Evolutionary conservation across 78 protist genomes (phyloP).

Genomic region (Speleostelium caveatum): DNA sequence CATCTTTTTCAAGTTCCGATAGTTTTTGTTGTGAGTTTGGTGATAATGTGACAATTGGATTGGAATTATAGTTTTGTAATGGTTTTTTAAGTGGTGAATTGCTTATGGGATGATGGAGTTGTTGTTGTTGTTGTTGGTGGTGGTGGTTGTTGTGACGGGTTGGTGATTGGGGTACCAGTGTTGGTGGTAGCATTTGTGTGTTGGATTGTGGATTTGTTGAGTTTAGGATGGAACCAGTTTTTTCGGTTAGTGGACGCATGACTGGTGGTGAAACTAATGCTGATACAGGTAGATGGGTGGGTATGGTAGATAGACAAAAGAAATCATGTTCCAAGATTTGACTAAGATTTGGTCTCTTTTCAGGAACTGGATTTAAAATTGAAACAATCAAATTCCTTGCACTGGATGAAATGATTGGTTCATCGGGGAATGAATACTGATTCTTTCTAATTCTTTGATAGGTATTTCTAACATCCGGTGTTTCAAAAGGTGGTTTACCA

Average conservation of each 20-base stretch:
- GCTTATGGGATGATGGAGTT: neutral
- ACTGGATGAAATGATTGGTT: conserved; percentile 32
- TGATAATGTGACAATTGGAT: conserved; percentile 3
- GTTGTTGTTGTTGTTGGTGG: conserved; percentile 29
- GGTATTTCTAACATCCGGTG: conserved; percentile 92
- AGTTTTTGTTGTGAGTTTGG: conserved; percentile 74
- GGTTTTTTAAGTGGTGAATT: neutral
- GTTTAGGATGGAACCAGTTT: neutral
- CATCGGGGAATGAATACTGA: conserved; percentile 89
- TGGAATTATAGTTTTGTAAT: no score
- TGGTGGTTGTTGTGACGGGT: conserved; percentile 16
- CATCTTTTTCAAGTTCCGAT: conserved; percentile 44
- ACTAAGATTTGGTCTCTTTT: conserved; percentile 61
- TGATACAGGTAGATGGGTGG: conserved; percentile 42
- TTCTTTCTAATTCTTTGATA: conserved; percentile 86
- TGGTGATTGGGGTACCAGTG: neutral
- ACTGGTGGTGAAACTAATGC: conserved; percentile 35
- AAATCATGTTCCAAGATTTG: conserved; percentile 75
- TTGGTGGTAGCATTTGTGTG: neutral
- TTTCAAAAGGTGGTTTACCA: conserved; percentile 99
- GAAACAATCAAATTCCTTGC: conserved; percentile 86
- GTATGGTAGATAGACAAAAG: conserved; percentile 33
- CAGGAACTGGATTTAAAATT: conserved; percentile 90
- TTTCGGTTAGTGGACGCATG: neutral
- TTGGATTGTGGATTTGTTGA: neutral